Percentiles rank a stretch among this genome's conserved stretches.
Evolutionary conservation across 2,329 filamentous ascomycete genomes (phyloP).

Genomic region (Microdochium trichocladiopsis): DNA sequence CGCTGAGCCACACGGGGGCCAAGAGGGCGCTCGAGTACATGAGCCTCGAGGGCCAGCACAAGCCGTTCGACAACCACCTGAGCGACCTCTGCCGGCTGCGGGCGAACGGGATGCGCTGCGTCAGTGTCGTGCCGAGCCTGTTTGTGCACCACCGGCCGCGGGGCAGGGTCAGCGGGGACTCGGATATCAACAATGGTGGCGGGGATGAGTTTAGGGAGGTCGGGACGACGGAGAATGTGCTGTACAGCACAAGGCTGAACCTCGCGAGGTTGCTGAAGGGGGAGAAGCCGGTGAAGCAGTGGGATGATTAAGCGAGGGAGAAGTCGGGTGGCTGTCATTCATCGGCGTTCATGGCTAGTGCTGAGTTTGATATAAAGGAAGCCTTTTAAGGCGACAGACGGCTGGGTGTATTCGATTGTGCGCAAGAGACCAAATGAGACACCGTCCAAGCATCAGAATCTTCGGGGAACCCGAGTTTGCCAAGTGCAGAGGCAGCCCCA

Average conservation of each 20-base stretch:
- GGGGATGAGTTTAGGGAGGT: conserved; percentile 16
- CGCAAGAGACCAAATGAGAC: no score
- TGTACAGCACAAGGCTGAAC: conserved; percentile 22
- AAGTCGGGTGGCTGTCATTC: no score
- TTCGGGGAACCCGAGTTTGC: no score
- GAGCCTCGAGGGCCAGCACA: conserved; percentile 20
- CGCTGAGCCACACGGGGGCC: conserved; percentile 22
- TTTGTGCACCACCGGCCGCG: conserved; percentile 24
- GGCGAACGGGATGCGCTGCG: conserved; percentile 17
- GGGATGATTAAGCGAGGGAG: background rate
- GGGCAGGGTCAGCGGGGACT: conserved; percentile 19
- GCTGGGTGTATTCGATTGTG: no score
- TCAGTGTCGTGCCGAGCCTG: conserved; percentile 25
- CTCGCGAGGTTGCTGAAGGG: conserved; percentile 17
- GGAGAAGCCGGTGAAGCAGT: background rate
- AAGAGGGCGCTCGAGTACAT: conserved; percentile 26
- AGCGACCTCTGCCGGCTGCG: conserved; percentile 26
- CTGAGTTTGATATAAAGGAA: no score
- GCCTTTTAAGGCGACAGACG: no score
- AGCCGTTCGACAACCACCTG: conserved; percentile 26
- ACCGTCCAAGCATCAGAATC: no score
- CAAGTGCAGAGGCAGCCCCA: no score
- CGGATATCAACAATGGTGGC: conserved; percentile 18
- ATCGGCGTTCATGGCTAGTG: no score
- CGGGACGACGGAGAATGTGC: conserved; percentile 21